Conservation (phyloP, 2,329 filamentous ascomycete species). For the Diaporthe batatas region DNA sequence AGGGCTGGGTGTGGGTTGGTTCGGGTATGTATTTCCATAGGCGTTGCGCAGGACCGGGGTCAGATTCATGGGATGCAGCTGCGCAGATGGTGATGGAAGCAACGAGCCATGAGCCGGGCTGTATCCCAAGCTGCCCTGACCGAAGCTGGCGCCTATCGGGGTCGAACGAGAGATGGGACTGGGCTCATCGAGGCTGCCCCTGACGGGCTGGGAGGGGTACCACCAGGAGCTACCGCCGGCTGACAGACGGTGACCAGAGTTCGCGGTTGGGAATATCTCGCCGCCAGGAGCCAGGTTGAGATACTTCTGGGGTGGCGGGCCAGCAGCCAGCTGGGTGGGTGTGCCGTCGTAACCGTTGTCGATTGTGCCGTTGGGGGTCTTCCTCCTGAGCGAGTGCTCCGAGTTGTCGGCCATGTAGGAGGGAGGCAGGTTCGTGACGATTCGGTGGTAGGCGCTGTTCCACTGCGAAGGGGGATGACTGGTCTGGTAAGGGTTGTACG, state of each 20-base stretch:
- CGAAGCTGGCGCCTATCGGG: constrained; percentile 22
- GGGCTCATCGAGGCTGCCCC: constrained; percentile 26
- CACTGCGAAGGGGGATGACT: constrained; percentile 46
- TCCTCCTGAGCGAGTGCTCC: constrained; percentile 88
- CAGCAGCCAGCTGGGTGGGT: constrained; percentile 77
- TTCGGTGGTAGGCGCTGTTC: constrained; percentile 38
- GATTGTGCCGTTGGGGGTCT: constrained; percentile 94
- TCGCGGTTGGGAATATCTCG: constrained; percentile 51
- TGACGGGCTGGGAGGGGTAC: constrained; percentile 42
- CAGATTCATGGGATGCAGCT: constrained; percentile 44
- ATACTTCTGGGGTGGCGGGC: constrained; percentile 85
- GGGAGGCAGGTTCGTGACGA: constrained; percentile 36
- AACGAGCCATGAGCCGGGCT: constrained; percentile 38
- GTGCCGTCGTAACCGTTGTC: constrained; percentile 93
- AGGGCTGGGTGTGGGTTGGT: constrained; percentile 55
- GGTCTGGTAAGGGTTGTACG: constrained; percentile 50
- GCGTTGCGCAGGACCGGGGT: constrained; percentile 31
- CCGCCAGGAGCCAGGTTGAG: constrained; percentile 76
- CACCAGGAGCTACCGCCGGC: constrained; percentile 44
- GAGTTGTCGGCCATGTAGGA: constrained; percentile 51
- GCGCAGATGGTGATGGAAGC: constrained; percentile 42
- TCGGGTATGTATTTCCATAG: constrained; percentile 37
- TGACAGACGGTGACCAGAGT: constrained; percentile 41
- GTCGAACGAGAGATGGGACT: constrained; percentile 27
- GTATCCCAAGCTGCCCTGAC: constrained; percentile 35